These are phyloP conservation scores for Scutellaria minor DNA, from an alignment of 257 asterid genomes.

Conservation along the genomic window DNA sequence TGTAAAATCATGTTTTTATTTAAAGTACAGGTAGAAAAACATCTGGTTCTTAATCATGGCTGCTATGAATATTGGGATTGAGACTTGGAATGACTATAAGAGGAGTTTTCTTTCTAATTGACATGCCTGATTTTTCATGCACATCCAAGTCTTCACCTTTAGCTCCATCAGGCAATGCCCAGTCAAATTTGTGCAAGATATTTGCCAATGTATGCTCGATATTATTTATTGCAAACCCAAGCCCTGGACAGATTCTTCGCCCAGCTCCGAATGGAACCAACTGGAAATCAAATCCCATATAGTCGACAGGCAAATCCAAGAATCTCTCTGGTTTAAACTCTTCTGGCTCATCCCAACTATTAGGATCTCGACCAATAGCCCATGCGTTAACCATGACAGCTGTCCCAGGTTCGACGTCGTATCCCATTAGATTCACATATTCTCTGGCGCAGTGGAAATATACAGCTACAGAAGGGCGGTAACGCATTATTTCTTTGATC, in stretches of 20 bases:
- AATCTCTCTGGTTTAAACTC: slow-evolving; percentile 42
- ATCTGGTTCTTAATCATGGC: too few relatives aligned
- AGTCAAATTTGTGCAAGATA: slow-evolving; percentile 37
- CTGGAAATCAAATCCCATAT: slow-evolving; percentile 34
- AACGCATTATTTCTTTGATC: slow-evolving; percentile 31
- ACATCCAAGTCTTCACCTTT: slow-evolving; percentile 36
- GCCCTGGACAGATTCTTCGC: slow-evolving; percentile 41
- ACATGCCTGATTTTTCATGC: slow-evolving; percentile 24
- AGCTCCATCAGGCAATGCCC: slow-evolving; percentile 33
- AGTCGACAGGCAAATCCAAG: slow-evolving; percentile 26
- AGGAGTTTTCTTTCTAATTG: slow-evolving; percentile 1
- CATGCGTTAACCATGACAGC: slow-evolving; percentile 29
- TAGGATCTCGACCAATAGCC: slow-evolving; percentile 40
- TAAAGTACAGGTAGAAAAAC: too few relatives aligned
- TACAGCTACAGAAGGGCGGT: background rate
- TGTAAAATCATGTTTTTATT: too few relatives aligned
- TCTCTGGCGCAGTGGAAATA: background rate
- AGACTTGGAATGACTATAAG: slow-evolving; percentile 21
- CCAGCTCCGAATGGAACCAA: slow-evolving; percentile 46
- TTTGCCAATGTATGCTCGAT: slow-evolving; percentile 26
- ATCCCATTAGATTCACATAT: slow-evolving; percentile 29
- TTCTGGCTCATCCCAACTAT: slow-evolving; percentile 37
- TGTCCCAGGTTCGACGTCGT: slow-evolving; percentile 27
- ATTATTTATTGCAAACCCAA: slow-evolving; percentile 12
- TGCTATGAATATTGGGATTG: background rate